Base-by-base conservation (phyloP, 1,284 basidiomycete species). In the Apiotrichum akiyoshidainum region DNA sequence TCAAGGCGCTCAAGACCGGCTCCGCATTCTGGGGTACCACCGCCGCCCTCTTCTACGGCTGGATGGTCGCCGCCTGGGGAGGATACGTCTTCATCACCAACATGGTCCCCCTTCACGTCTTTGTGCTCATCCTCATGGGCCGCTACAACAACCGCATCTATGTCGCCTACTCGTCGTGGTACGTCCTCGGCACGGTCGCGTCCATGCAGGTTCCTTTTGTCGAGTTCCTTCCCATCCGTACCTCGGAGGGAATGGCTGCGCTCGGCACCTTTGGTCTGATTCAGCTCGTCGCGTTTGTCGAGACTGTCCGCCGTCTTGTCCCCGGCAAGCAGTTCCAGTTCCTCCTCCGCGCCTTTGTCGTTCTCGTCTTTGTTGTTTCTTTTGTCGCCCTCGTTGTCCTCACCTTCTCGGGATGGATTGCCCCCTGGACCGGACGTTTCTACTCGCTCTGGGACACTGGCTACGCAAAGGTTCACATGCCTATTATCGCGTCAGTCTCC, bases 21-120 rank as follows among this genome's bases (percentile, higher is more conserved):
- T 94, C 90, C 60, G 92, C 92, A 0, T 84, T 95, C 63, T 98
- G 86, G 72, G 95, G 93, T 41, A 90, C 90, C 21, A 75, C 89
- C 48, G 88, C 94, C 22, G 96, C 94, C 9, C 80, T 99, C 16
- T 98, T 99, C 81, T 99, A 99, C 81, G 98, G 97, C 68, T 99
- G 98, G 84, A 99, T 99, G 96, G 96, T 99, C 17, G 95, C 96
- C 50, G 96, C 96, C 14, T 99, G 96, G 96, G 96, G 96, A 81
- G 96, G 96, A 66, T 99, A 99, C 79, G 96, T 92, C 1, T 99
- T 99, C 83, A 99, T 99, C 79, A 99, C 96, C 58, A 99, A 99
- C 83, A 98, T 99, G 93, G 92, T 99, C 60, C 96, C 96, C 37
- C 81, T 99, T 2, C 96, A 99, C 71, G 90, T 89, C 0, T 84